Evolutionary conservation across 257 asterid genomes (phyloP), one percentile per base, ranked within the genome.

Genomic region (Przewalskia tangutica): DNA sequence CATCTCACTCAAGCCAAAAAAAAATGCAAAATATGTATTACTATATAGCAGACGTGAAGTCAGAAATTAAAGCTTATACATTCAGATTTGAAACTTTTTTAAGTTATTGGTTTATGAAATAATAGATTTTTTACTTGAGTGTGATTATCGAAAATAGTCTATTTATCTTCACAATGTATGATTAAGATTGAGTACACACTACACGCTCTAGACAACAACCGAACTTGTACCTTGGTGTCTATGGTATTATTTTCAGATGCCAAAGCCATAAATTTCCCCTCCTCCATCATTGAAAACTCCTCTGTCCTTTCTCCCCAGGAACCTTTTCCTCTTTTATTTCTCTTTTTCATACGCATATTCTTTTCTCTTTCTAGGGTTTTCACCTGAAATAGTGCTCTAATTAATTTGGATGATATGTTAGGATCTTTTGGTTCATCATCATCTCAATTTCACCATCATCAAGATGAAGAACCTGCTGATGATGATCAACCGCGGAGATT

Each of bases 361-460:
- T 84, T 59, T 59, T 85, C 87, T 87, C 91, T 87, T 79, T 82
- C 88, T 90, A 91, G 94, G 94, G 92, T 86, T 90, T 90, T 78
- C 77, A 82, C 55, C 82, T 82, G 81, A 87, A 84, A 81, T 83
- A 75, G 38, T 91, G 23, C 44, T 66, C 51, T 55, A 38, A 38
- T 38, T 65, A 73, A 34, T 42, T 77, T 55, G n/a, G n/a, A 14
- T 42, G 64, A 80, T 20, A 90, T 95, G 99, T 86, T 95, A 76
- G 98, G 98, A 7, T 95, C 98, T 77, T 93, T 93, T 77, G 93
- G 97, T 79, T 90, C 97, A 4, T 90, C 87, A 18, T 90, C 87
- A 23, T 88, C 93, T 13, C 84, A 84, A 83, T 84, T 80, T 53
- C 88, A 80, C 58, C 84, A 77, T 85, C 85, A 71, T 85, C 84